Evolutionary conservation across 1,284 basidiomycete species (phyloP).

Genomic region (Cutaneotrichosporon cavernicola): DNA sequence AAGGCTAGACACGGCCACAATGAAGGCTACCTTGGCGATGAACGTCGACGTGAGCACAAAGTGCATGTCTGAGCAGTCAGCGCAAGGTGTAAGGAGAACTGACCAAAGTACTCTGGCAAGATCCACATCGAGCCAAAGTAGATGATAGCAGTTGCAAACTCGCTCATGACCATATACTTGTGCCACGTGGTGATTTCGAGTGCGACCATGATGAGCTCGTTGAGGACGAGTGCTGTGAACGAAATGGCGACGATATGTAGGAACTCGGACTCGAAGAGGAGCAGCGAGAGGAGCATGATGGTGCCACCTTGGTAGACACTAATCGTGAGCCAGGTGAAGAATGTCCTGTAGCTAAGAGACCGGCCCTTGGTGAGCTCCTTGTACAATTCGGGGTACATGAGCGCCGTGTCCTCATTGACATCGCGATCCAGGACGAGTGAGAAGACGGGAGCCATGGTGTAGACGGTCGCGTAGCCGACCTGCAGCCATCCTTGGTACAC

Average conservation of each 20-base stretch:
- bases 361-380: constrained; percentile 96
- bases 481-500: constrained; percentile 98
- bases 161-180: constrained; percentile 90
- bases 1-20: constrained; percentile 87
- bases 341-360: constrained; percentile 90
- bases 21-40: constrained; percentile 92
- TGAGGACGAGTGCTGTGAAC: constrained; percentile 92
- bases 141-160: constrained; percentile 81
- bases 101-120: constrained; percentile 95
- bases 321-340: constrained; percentile 97
- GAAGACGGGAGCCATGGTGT: constrained; percentile 98
- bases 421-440: constrained; percentile 94
- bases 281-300: constrained; percentile 96
- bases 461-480: constrained; percentile 96
- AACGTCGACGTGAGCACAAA: constrained; percentile 88
- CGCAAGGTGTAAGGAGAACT: constrained; percentile 35
- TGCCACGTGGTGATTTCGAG: constrained; percentile 99
- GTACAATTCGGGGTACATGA: constrained; percentile 96
- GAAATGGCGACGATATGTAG: constrained; percentile 97
- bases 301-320: constrained; percentile 98
- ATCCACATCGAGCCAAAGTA: constrained; percentile 92
- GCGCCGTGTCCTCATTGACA: constrained; percentile 89
- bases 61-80: constrained; percentile 66
- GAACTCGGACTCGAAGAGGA: constrained; percentile 97
- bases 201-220: constrained; percentile 99